These are phyloP conservation scores for Nidularia pulvinata DNA, from an alignment of 768 basidiomycete species.

Conservation along the genomic window DNA sequence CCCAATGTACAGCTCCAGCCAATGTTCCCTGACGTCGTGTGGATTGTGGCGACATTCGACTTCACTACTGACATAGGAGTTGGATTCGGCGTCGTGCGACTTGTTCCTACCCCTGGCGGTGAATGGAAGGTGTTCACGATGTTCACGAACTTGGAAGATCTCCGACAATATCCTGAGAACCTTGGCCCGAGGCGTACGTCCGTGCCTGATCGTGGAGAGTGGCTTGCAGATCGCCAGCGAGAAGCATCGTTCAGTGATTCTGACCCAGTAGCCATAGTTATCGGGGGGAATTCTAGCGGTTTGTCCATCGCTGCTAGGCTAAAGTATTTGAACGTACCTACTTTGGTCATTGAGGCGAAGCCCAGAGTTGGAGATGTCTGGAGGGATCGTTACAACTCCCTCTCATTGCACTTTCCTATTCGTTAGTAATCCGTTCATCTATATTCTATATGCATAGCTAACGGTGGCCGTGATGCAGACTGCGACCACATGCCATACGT, in stretches of 20 bases:
- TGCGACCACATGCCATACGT: constrained; percentile 45
- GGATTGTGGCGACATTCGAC: constrained; percentile 55
- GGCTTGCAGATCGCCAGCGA: constrained; percentile 43
- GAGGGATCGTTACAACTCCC: constrained; percentile 64
- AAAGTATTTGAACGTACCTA: constrained; percentile 52
- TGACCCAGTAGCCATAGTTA: constrained; percentile 60
- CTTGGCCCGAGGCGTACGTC: constrained; percentile 41
- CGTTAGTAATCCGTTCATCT: constrained; percentile 39
- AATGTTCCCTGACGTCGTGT: constrained; percentile 51
- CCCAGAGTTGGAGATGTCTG: constrained; percentile 63
- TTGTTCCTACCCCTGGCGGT: constrained; percentile 39
- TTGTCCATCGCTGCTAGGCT: constrained; percentile 66
- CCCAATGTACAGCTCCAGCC: constrained; percentile 25
- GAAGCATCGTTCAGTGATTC: constrained; percentile 41
- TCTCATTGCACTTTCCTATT: constrained; percentile 68
- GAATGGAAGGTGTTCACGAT: constrained; percentile 62
- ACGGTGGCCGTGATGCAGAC: constrained; percentile 8
- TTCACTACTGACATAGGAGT: constrained; percentile 53
- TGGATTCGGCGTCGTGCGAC: constrained; percentile 50
- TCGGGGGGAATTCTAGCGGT: constrained; percentile 72
- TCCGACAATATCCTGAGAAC: constrained; percentile 52
- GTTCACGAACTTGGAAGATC: constrained; percentile 56
- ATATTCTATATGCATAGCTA: no score
- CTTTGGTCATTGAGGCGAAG: constrained; percentile 69
- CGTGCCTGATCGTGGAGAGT: constrained; percentile 51